Base-by-base conservation (phyloP, 2,329 filamentous ascomycete genomes). In the Penicillium sp. region DNA sequence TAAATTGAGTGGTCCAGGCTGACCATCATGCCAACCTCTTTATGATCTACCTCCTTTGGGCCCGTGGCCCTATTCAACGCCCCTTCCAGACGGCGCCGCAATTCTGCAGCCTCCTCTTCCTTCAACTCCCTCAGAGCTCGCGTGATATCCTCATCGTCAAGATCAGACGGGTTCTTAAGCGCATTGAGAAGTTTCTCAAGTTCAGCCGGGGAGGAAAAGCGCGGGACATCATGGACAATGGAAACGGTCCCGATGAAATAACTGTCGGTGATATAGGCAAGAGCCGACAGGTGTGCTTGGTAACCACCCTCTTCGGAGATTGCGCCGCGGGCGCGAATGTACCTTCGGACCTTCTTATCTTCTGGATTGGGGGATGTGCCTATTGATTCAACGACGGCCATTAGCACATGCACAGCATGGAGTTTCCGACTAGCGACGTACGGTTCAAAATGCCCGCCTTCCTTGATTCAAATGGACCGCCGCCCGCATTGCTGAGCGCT, bases 161-260 rank as follows among this genome's bases (percentile, higher is more conserved):
- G 68, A 47, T 77, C 74, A 5, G 73, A 74, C 2, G 75, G 74
- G 56, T 76, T 76, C 61, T 74, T 72, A 38, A 79, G 68, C 10
- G 66, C 66, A 7, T 71, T 68, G 25, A 79, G 55, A 0, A 71
- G 65, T 59, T 68, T 63, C 62, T 77, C 65, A 25, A 79, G 68
- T 48, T 75, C 74, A 4, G 63, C 74, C 2, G 80, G 79, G 13
- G 77, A 81, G 1, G 82, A 84, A 70, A 89, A 90, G 15, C 89
- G 82, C 82, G 89, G 92, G 35, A 97, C 80, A 54, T 85, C 82
- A 73, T 97, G 92, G 52, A 92, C 86, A 21, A 90, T 85, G 29
- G 87, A 80, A 8, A 97, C 85, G 2, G 92, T 97, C 38, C 90
- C 92, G 72, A 97, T 92, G 75, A 99, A 97, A 77, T 90, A 94